phyloP scores from a whole-genome alignment of 2,329 filamentous ascomycete species.

The Aschersonia sp. region DNA sequence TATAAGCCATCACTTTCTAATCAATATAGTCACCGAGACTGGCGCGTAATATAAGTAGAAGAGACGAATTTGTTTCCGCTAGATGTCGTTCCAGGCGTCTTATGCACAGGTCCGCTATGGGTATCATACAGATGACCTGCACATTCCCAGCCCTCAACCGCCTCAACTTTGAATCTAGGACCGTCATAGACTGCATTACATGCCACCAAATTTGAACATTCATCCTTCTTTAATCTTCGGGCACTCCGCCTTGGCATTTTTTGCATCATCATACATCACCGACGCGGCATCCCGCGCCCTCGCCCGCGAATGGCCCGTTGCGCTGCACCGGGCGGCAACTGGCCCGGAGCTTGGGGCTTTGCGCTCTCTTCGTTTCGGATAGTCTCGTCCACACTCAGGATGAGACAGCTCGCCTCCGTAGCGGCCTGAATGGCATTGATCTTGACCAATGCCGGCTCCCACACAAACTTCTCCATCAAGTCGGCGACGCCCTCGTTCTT shows the following conservation, averaged over 20 bases:
- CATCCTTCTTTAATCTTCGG: slow-evolving; percentile 1
- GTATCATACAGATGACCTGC: slow-evolving; percentile 18
- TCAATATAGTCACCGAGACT: no score
- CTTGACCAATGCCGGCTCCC: slow-evolving; percentile 95
- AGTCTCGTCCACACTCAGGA: slow-evolving; percentile 93
- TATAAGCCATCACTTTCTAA: no score
- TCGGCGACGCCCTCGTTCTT: slow-evolving; percentile 80
- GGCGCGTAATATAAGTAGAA: no score
- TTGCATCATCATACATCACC: slow-evolving; percentile 28
- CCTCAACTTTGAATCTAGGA: no score
- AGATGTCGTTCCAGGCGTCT: not conserved
- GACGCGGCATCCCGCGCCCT: slow-evolving; percentile 79
- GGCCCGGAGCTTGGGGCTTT: slow-evolving; percentile 64
- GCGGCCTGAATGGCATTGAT: slow-evolving; percentile 94
- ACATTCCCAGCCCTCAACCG: not conserved
- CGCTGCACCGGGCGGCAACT: slow-evolving; percentile 69
- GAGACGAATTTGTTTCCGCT: not conserved
- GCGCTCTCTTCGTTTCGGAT: slow-evolving; percentile 95
- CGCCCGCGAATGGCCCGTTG: slow-evolving; percentile 76
- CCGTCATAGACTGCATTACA: no score
- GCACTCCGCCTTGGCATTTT: not conserved
- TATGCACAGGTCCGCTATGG: slow-evolving; percentile 4
- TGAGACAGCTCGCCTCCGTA: slow-evolving; percentile 88
- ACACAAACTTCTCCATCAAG: slow-evolving; percentile 92
- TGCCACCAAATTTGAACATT: no score